Evolutionary conservation across 2,329 filamentous ascomycete genomes (phyloP).

Genomic region (Colletotrichum kahawae): DNA sequence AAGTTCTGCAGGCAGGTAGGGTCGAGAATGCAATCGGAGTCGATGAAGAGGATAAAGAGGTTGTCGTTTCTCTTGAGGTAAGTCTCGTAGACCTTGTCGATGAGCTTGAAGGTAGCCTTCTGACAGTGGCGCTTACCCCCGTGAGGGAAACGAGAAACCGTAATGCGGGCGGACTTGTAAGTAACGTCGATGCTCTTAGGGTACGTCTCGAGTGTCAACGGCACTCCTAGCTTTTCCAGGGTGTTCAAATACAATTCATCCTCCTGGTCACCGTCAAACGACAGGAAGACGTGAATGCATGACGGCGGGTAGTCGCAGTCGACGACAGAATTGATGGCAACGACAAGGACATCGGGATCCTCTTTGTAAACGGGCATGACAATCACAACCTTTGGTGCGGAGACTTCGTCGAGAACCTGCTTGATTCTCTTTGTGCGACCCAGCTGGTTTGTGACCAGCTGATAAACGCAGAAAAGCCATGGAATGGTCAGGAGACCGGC

Average conservation of each 20-base stretch:
- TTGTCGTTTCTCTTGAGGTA: constrained; percentile 90
- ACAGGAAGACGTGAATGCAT: constrained; percentile 93
- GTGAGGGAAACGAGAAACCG: constrained; percentile 89
- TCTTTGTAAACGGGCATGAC: constrained; percentile 98
- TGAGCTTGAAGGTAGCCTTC: constrained; percentile 89
- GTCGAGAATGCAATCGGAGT: constrained; percentile 95
- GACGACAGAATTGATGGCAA: constrained; percentile 88
- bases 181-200: constrained; percentile 89
- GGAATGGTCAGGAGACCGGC: constrained; percentile 83
- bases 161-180: constrained; percentile 83
- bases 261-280: constrained; percentile 89
- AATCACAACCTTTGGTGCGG: constrained; percentile 91
- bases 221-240: constrained; percentile 83
- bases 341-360: constrained; percentile 80
- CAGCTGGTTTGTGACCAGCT: constrained; percentile 85
- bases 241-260: constrained; percentile 90
- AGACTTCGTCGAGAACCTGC: constrained; percentile 80
- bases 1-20: constrained; percentile 94
- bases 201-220: constrained; percentile 76
- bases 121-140: constrained; percentile 95
- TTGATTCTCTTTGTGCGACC: constrained; percentile 84
- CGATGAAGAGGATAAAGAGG: constrained; percentile 94
- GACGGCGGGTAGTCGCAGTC: constrained; percentile 92
- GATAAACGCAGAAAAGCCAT: constrained; percentile 92
- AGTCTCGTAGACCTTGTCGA: constrained; percentile 88